These are phyloP conservation scores for Gracilariopsis chorda DNA, from an alignment of 23 red algal species.

Conservation along the genomic window DNA sequence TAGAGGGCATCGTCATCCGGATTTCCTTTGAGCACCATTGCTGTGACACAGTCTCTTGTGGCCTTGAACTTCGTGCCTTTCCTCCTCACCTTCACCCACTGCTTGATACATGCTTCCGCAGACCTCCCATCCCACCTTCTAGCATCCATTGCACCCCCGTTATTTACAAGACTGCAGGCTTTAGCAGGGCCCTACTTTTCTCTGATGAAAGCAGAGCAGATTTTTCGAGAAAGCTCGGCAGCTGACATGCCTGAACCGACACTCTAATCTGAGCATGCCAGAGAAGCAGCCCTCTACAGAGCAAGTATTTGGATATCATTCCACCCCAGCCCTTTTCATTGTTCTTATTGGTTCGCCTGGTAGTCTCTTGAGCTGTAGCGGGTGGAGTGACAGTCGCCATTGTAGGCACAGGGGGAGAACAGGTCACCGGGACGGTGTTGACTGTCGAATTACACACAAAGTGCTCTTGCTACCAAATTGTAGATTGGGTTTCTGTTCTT, in stretches of 20 bases:
- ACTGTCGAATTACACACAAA: too few species aligned
- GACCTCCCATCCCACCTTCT: conserved; percentile 4
- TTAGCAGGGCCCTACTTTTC: not conserved
- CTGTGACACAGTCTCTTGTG: not conserved
- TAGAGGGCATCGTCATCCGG: not conserved
- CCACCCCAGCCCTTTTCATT: not conserved
- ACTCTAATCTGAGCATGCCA: not conserved
- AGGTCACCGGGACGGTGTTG: too few species aligned
- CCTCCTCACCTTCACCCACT: not conserved
- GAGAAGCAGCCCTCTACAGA: not conserved
- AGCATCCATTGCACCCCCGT: not conserved
- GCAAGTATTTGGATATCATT: not conserved
- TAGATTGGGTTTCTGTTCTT: too few species aligned
- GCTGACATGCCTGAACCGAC: not conserved
- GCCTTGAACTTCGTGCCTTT: not conserved
- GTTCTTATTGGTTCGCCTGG: too few species aligned
- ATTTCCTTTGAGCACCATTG: not conserved
- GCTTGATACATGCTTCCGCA: not conserved
- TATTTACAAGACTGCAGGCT: not conserved
- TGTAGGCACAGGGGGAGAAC: too few species aligned
- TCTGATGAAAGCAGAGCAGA: not conserved
- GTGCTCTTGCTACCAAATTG: too few species aligned
- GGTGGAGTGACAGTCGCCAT: too few species aligned
- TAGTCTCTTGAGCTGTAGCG: too few species aligned
- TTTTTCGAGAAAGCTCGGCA: not conserved